These are phyloP conservation scores for Alectoria sarmentosa DNA, from an alignment of 495 filamentous ascomycete genomes.

Conservation along the genomic window DNA sequence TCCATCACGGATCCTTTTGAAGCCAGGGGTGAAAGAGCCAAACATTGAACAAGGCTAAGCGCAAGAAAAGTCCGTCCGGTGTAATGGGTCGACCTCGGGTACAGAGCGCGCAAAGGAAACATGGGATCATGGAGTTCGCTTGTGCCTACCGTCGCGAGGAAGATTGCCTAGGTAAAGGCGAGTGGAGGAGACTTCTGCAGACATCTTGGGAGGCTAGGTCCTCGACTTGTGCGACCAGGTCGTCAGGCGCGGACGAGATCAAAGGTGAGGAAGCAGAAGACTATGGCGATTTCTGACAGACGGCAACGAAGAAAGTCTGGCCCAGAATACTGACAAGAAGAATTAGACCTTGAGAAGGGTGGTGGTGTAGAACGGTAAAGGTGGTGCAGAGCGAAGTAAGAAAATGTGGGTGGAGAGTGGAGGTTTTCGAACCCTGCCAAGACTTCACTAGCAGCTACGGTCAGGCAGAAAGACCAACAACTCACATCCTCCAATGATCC, in stretches of 20 bases:
- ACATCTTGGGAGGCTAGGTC: constrained; percentile 19
- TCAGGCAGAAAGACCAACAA: neutral
- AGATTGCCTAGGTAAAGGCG: constrained; percentile 96
- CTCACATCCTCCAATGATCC: neutral
- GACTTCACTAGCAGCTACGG: neutral
- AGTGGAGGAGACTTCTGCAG: constrained; percentile 74
- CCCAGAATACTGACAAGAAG: neutral
- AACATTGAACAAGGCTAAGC: constrained; percentile 5
- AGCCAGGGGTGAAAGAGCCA: constrained; percentile 7
- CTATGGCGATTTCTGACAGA: neutral
- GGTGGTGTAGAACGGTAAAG: neutral
- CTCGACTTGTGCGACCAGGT: constrained; percentile 1
- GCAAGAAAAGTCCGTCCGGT: constrained; percentile 1
- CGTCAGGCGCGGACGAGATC: constrained; percentile 4
- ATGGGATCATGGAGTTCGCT: constrained; percentile 29
- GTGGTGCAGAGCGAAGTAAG: neutral
- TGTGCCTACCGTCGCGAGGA: constrained; percentile 83
- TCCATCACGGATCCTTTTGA: constrained; percentile 12
- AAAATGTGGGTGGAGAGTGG: neutral
- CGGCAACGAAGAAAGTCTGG: no score
- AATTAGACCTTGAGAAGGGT: neutral
- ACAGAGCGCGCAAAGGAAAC: constrained; percentile 6
- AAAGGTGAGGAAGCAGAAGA: neutral
- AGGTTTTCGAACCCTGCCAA: constrained; percentile 1
- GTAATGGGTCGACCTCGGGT: constrained; percentile 9